Evolutionary conservation across 2,329 filamentous ascomycete species (phyloP), one percentile per base, ranked within the genome.

Genomic region (Colletotrichum sp.): DNA sequence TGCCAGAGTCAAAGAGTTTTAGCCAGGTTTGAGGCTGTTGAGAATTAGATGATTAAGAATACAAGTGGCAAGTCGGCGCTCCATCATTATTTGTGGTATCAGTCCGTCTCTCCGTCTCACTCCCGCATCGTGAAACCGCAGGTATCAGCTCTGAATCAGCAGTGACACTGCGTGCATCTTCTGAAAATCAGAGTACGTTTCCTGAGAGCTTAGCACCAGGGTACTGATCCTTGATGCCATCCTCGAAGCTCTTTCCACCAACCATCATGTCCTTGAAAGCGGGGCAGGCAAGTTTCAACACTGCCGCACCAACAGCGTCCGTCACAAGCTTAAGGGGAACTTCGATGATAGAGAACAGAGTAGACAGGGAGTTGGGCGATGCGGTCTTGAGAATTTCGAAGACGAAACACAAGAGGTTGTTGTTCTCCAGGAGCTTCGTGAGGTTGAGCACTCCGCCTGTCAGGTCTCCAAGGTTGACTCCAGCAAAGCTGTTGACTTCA

Each of bases 401-500:
- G 15, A 80, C 77, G 66, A 83, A 83, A 76, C 88, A 89, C 18
- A 85, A 67, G 8, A 85, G 79, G 78, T 90, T 89, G 81, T 90
- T 88, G 16, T 86, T 87, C 70, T 90, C 75, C 1, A 86, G 78
- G 1, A 90, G 80, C 15, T 81, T 85, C 18, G 80, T 74, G 7
- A 81, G 76, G 77, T 88, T 89, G 76, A 86, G 85, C 1, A 89
- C 80, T 48, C 87, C 87, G 24, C 85, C 83, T 6, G 87, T 87
- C 16, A 89, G 38, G 70, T 89, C 81, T 3, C 76, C 73, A 3
- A 88, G 38, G 76, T 87, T 81, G 69, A 91, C 78, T 7, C 88
- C 88, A 6, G 85, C 82, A 77, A 90, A 91, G 26, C 84, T 87
- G 81, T 91, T 88, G 26, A 88, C 84, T 4, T 83, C 84, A 21